Evolutionary conservation across 2,329 filamentous ascomycete genomes (phyloP).

Genomic region (Diaporthe amygdali): DNA sequence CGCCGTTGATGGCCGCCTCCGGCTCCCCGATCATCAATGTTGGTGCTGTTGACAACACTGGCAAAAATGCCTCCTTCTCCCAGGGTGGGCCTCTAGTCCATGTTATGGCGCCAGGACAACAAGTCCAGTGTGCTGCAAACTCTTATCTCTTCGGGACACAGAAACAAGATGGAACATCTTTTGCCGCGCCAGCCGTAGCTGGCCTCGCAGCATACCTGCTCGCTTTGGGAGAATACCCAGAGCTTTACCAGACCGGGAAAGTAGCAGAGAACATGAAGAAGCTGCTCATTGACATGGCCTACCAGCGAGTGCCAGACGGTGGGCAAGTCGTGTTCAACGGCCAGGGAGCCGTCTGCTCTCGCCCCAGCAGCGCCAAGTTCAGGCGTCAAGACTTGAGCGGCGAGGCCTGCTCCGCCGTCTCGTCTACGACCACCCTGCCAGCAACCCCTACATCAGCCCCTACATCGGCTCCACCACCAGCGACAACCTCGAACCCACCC

Average conservation of each 20-base stretch:
- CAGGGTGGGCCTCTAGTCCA: slow-evolving; percentile 2
- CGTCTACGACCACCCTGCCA: background rate
- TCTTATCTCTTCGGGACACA: background rate
- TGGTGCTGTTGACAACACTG: slow-evolving; percentile 2
- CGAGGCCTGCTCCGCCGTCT: background rate
- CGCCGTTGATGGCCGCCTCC: background rate
- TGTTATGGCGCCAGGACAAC: background rate
- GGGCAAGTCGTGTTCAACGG: background rate
- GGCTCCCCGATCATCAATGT: background rate
- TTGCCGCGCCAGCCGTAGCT: slow-evolving; percentile 2
- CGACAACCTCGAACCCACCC: background rate
- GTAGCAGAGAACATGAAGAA: slow-evolving; percentile 10
- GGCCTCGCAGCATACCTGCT: slow-evolving; percentile 11
- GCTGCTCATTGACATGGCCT: slow-evolving; percentile 6
- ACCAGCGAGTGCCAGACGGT: background rate
- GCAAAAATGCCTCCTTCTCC: slow-evolving; percentile 2
- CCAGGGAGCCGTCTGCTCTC: background rate
- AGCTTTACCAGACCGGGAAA: slow-evolving; percentile 3
- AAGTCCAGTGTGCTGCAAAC: slow-evolving; percentile 3
- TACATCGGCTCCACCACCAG: background rate
- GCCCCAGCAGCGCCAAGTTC: background rate
- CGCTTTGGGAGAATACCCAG: slow-evolving; percentile 2
- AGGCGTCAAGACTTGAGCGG: background rate
- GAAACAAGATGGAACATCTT: slow-evolving; percentile 5
- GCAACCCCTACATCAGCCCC: background rate